Percentiles rank a stretch among this genome's conserved stretches.
phyloP scores from a whole-genome alignment of 2,329 filamentous ascomycete genomes.

The Ceratocystis destructans region DNA sequence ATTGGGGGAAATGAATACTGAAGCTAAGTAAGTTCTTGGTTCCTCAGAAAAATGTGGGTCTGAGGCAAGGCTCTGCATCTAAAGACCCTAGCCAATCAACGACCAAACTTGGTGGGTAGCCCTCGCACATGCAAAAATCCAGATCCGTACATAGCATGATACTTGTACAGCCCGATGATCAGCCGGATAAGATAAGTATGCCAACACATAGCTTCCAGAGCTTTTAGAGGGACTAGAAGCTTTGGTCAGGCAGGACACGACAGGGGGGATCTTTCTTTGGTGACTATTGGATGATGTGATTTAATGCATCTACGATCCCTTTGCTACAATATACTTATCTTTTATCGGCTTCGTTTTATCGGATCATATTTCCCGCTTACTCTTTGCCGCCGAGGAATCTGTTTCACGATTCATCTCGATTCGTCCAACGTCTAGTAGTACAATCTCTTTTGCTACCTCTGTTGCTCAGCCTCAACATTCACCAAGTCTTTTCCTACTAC shows the following conservation, averaged over 20 bases:
- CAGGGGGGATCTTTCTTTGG: background rate
- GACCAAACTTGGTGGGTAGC: background rate
- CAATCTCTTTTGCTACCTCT: too few relatives aligned
- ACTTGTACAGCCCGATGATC: background rate
- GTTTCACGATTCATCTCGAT: too few relatives aligned
- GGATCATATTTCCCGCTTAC: background rate
- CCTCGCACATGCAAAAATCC: background rate
- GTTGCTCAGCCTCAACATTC: too few relatives aligned
- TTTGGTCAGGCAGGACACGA: background rate
- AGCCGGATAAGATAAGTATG: conserved; percentile 11
- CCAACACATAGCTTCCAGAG: background rate
- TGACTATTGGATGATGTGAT: background rate
- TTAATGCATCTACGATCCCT: background rate
- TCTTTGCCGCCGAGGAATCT: too few relatives aligned
- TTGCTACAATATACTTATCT: background rate
- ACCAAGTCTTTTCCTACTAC: too few relatives aligned
- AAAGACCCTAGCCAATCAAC: background rate
- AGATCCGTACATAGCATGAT: too few relatives aligned
- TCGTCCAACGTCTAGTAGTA: too few relatives aligned
- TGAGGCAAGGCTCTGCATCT: conserved; percentile 4
- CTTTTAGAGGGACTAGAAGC: background rate
- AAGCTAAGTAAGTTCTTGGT: background rate
- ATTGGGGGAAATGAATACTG: background rate
- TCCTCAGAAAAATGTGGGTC: background rate
- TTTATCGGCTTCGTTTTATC: background rate